Conservation (phyloP, 169 alveolate species). For the Eimeria necatrix region DNA sequence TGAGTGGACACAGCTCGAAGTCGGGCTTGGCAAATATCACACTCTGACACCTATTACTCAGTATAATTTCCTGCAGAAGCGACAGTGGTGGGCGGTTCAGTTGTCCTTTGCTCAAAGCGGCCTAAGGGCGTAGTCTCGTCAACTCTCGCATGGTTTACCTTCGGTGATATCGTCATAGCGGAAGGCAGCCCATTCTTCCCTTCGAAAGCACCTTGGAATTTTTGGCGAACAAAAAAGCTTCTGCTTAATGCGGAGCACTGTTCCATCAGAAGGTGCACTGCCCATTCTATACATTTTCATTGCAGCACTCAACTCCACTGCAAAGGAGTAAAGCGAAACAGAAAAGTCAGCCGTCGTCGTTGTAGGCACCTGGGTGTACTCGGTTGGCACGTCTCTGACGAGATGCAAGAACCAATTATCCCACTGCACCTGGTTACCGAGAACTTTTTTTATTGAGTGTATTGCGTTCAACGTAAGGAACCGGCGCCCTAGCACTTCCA, state of each 20-base stretch:
- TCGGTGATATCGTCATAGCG: not conserved
- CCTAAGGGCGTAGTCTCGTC: too few species aligned
- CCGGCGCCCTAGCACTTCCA: conserved; percentile 21
- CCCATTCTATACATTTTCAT: not conserved
- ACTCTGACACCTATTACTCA: too few species aligned
- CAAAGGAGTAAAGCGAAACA: not conserved
- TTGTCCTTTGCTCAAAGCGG: too few species aligned
- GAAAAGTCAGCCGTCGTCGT: not conserved
- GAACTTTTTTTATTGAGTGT: not conserved
- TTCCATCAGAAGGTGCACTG: not conserved
- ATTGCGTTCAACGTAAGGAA: not conserved
- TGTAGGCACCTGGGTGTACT: not conserved
- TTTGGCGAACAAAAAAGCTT: not conserved
- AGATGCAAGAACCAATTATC: not conserved
- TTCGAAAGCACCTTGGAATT: not conserved
- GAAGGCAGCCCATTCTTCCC: not conserved
- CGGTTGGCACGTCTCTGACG: not conserved
- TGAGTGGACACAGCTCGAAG: too few species aligned
- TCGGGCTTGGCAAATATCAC: too few species aligned
- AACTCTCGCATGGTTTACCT: too few species aligned
- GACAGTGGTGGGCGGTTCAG: too few species aligned
- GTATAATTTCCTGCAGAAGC: too few species aligned
- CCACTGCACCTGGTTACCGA: conserved; percentile 14
- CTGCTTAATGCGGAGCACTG: not conserved
- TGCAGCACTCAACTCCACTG: not conserved